Percentiles rank a stretch among this genome's conserved stretches.
Conservation (phyloP, 148 eudicot species). For the Rhododendron williamsianum region DNA sequence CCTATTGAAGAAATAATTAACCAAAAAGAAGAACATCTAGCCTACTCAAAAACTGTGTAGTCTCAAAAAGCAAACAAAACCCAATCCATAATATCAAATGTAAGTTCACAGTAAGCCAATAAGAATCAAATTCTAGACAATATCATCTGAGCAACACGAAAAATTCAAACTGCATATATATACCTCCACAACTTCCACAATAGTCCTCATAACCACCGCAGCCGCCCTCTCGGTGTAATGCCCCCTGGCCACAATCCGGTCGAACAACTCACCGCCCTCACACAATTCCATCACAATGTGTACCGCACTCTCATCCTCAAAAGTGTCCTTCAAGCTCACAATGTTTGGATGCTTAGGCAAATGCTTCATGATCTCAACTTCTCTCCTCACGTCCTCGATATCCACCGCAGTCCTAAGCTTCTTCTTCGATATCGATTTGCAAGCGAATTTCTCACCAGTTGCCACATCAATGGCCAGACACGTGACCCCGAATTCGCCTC, state of each 20-base stretch:
- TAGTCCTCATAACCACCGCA: constrained; percentile 37
- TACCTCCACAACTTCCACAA: constrained; percentile 57
- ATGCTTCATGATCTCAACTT: not conserved
- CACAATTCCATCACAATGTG: too few relatives aligned
- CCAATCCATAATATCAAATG: not conserved
- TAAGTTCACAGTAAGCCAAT: not conserved
- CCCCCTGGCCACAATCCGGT: constrained; percentile 50
- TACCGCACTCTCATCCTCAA: too few relatives aligned
- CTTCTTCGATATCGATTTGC: not conserved
- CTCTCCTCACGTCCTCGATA: not conserved
- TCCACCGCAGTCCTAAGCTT: not conserved
- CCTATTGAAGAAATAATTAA: not conserved
- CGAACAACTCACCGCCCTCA: too few relatives aligned
- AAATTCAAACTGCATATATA: not conserved
- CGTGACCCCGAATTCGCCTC: not conserved
- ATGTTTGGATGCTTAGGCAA: not conserved
- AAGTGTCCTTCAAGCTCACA: not conserved
- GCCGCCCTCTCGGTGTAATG: constrained; percentile 57
- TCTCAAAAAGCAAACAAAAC: not conserved
- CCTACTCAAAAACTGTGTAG: not conserved
- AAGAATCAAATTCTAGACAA: not conserved
- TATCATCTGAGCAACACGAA: not conserved
- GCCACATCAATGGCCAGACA: not conserved
- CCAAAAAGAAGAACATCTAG: not conserved
- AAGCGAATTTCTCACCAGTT: not conserved